Evolutionary conservation across 176 grass and related monocot genomes (phyloP).

Genomic region (Melocanna baccifera): DNA sequence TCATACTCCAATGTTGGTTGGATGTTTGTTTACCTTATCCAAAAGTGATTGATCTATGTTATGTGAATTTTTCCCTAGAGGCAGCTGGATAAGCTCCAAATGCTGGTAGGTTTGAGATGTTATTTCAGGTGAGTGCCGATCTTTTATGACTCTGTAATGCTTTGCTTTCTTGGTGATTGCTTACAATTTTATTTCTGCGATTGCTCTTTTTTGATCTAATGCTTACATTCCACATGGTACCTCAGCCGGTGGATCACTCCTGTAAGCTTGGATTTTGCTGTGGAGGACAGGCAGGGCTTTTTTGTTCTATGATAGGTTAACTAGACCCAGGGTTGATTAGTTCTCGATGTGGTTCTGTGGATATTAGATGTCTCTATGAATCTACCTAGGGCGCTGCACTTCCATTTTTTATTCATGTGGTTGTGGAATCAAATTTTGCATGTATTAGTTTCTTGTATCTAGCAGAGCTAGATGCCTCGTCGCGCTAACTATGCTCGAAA

Average conservation of each 20-base stretch:
- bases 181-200: constrained; percentile 9
- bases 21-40: constrained; percentile 44
- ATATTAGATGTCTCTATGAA: background rate
- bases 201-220: constrained; percentile 25
- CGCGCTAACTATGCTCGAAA: background rate
- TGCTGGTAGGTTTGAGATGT: constrained; percentile 79
- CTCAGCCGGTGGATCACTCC: constrained; percentile 48
- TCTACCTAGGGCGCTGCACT: background rate
- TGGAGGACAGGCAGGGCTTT: constrained; percentile 31
- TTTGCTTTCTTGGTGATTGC: constrained; percentile 12
- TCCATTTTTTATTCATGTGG: background rate
- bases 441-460: background rate
- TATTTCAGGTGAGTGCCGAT: constrained; percentile 81
- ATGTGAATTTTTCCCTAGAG: constrained; percentile 83
- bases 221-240: constrained; percentile 59
- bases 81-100: constrained; percentile 80
- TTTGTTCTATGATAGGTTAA: constrained; percentile 22
- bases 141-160: constrained; percentile 31
- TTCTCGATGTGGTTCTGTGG: background rate
- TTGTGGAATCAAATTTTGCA: background rate
- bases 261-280: constrained; percentile 53
- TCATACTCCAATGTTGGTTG: constrained; percentile 38
- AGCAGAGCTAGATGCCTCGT: background rate
- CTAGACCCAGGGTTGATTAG: background rate
- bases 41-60: constrained; percentile 64